phyloP scores from a whole-genome alignment of 192 early-diverging fungal genomes.

The Dispira simplex region DNA sequence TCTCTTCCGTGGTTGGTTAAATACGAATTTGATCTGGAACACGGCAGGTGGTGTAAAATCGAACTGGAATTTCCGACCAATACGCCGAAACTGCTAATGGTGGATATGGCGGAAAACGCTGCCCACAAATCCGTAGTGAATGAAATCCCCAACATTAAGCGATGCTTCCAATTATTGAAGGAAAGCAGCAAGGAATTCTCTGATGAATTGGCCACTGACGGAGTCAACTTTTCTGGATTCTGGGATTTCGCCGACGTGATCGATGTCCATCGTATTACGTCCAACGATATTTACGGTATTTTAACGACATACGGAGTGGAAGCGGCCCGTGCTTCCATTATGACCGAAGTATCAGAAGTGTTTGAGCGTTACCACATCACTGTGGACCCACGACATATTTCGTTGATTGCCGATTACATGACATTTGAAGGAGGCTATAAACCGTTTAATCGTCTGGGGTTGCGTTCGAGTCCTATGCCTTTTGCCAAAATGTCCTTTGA shows the following conservation, averaged over 20 bases:
- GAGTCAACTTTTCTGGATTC: conserved; percentile 81
- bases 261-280: conserved; percentile 76
- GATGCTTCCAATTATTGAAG: conserved; percentile 67
- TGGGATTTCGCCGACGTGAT: conserved; percentile 65
- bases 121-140: conserved; percentile 59
- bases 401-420: conserved; percentile 98
- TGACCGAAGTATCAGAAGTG: conserved; percentile 81
- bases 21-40: conserved; percentile 48
- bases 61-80: conserved; percentile 76
- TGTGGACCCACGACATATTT: conserved; percentile 90
- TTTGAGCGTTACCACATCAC: conserved; percentile 90
- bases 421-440: conserved; percentile 99
- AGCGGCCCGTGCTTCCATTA: conserved; percentile 82
- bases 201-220: conserved; percentile 65
- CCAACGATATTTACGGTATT: conserved; percentile 95
- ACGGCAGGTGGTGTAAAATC: conserved; percentile 65
- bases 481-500: conserved; percentile 99
- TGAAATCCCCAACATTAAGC: conserved; percentile 70
- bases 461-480: conserved; percentile 81
- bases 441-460: conserved; percentile 91
- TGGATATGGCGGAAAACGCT: conserved; percentile 66
- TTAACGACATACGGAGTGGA: conserved; percentile 93
- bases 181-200: conserved; percentile 64
- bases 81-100: conserved; percentile 91
- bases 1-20: not conserved